These are phyloP conservation scores for Hanseniaspora clermontiae DNA, from an alignment of 805 yeast genomes.

Conservation along the genomic window DNA sequence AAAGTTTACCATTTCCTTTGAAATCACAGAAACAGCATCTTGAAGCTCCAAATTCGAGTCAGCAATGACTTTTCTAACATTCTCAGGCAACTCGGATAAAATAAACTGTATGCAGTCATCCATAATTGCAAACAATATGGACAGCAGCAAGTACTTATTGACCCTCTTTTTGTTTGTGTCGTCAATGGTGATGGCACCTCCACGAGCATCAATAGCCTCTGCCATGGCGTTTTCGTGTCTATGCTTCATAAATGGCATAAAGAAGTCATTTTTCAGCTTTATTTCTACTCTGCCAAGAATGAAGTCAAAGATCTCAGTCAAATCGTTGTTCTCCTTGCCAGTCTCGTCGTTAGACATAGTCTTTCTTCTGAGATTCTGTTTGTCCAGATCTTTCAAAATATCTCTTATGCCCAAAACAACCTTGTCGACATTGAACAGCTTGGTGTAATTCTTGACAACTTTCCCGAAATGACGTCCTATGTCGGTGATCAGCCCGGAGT, in stretches of 20 bases:
- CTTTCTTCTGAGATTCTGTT: not conserved
- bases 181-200: not conserved
- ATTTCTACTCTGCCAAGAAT: not conserved
- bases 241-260: not conserved
- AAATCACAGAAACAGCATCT: not conserved
- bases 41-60: not conserved
- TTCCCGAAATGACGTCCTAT: not conserved
- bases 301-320: not conserved
- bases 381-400: not conserved
- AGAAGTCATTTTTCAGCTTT: not conserved
- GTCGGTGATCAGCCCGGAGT: not conserved
- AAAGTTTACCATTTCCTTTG: not conserved
- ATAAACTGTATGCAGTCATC: not conserved
- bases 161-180: conserved; percentile 3
- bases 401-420: conserved; percentile 2
- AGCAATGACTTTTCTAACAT: not conserved
- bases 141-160: not conserved
- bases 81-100: not conserved
- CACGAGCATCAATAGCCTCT: not conserved
- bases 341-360: too few relatives aligned
- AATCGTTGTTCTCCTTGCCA: not conserved
- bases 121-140: not conserved
- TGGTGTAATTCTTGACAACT: conserved; percentile 1
- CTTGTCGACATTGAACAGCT: conserved; percentile 8
- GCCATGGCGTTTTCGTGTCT: not conserved